Percentiles rank a stretch among this genome's conserved stretches.
Evolutionary conservation across 345 rosid species (phyloP).

Genomic region (Populus nigra): DNA sequence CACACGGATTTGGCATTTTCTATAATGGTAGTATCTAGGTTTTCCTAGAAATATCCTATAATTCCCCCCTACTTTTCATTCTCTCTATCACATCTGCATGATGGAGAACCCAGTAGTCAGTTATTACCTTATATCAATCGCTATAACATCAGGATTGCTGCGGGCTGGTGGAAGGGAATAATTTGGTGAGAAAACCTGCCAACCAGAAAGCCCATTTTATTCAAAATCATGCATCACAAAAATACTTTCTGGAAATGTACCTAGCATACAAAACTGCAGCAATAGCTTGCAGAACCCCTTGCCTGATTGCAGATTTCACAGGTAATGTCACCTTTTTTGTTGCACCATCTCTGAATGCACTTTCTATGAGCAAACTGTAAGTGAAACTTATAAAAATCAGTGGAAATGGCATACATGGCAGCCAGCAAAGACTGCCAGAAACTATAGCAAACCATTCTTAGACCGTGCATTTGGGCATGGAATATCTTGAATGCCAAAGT

Average conservation of each 20-base stretch:
- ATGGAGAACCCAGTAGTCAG: background rate
- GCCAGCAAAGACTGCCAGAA: background rate
- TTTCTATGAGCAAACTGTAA: constrained; percentile 65
- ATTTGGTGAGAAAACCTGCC: constrained; percentile 61
- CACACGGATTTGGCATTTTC: background rate
- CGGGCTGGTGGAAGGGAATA: constrained; percentile 49
- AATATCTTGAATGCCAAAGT: background rate
- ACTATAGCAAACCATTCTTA: background rate
- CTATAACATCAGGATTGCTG: constrained; percentile 42
- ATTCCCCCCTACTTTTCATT: background rate
- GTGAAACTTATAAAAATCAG: constrained; percentile 11
- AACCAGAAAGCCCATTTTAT: background rate
- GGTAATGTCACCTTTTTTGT: constrained; percentile 59
- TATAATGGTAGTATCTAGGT: background rate
- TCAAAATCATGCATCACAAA: background rate
- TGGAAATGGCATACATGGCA: background rate
- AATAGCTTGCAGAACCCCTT: background rate
- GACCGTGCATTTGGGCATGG: background rate
- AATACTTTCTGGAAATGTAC: background rate
- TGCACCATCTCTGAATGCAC: constrained; percentile 74
- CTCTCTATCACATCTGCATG: background rate
- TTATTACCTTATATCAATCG: constrained; percentile 58
- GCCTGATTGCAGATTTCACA: constrained; percentile 71
- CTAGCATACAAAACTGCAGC: background rate
- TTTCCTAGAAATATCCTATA: background rate